Base-by-base conservation (phyloP, 1,284 basidiomycete species). In the Sanghuangporus sanghuang region DNA sequence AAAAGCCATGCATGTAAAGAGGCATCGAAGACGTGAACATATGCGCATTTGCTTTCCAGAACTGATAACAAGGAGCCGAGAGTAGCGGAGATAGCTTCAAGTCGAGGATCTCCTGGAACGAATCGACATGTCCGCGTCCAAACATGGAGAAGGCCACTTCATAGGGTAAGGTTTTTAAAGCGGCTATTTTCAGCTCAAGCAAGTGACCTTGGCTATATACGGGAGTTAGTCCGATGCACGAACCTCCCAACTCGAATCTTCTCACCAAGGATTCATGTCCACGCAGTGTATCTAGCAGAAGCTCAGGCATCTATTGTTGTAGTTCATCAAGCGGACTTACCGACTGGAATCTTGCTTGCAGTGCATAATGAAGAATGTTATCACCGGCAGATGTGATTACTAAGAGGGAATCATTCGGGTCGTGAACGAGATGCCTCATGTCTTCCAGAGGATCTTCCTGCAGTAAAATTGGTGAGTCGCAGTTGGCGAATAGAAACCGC, bases 361-460 rank as follows among this genome's bases (percentile, higher is more conserved):
- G 85, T 5, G 90, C 90, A 69, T 93, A 93, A 74, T 93, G 92
- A 48, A 93, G 77, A 1, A 89, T 89, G 70, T 93, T 93, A 74
- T 92, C 91, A 0, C 91, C 92, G 0, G 90, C 92, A 60, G 85
- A 88, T 1, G 91, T 92, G 70, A 93, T 92, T 23, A 87, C 85
- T 2, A 93, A 79, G 68, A 93, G 82, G 12, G 86, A 83, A 74
- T 93, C 90, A 7, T 87, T 79, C 44, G 77, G 75, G 38, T 81
- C 81, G 64, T 93, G 74, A 21, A 85, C 72, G 12, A 93, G 77
- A 71, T 86, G 80, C 68, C 83, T 79, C 80, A 93, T 88, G 70
- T 93, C 91, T 66, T 87, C 88, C 14, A 82, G 80, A 0, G 91
- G 91, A 71, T 93, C 91, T 73, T 93, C 92, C 82, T 83, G 49